Conservation (phyloP, 2,329 filamentous ascomycete genomes). For the Zymoseptoria crescenta region DNA sequence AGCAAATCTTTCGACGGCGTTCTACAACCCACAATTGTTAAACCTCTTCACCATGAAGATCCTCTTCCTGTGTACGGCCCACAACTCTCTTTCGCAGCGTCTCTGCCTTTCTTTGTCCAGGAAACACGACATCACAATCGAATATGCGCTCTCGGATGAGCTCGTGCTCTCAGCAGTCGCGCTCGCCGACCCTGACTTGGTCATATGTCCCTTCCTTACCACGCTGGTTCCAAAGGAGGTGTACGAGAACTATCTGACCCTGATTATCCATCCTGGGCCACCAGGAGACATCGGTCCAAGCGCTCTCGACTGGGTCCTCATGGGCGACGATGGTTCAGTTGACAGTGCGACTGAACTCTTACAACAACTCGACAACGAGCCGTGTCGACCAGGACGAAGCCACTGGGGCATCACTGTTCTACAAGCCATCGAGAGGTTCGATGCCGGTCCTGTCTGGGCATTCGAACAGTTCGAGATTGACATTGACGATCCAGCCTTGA, state of each 20-base stretch:
- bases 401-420: constrained; percentile 38
- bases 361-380: constrained; percentile 18
- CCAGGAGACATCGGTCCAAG: constrained; percentile 38
- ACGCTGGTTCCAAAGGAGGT: constrained; percentile 32
- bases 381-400: constrained; percentile 27
- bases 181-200: constrained; percentile 33
- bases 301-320: constrained; percentile 37
- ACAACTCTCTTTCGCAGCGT: constrained; percentile 39
- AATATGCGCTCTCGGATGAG: constrained; percentile 30
- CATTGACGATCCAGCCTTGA: constrained; percentile 34
- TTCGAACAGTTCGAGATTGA: constrained; percentile 38
- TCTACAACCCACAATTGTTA: background rate
- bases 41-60: constrained; percentile 30
- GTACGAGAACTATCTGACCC: constrained; percentile 32
- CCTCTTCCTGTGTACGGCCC: constrained; percentile 40
- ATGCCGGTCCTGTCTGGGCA: constrained; percentile 40
- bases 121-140: constrained; percentile 34
- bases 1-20: background rate
- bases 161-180: constrained; percentile 34
- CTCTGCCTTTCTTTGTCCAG: constrained; percentile 32
- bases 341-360: constrained; percentile 27
- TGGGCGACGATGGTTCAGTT: constrained; percentile 36
- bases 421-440: constrained; percentile 36
- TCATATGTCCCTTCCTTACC: constrained; percentile 39
- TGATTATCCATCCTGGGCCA: constrained; percentile 38